Conservation (phyloP, 371 early-diverging fungal species). For the Blastocladiella emersonii region DNA sequence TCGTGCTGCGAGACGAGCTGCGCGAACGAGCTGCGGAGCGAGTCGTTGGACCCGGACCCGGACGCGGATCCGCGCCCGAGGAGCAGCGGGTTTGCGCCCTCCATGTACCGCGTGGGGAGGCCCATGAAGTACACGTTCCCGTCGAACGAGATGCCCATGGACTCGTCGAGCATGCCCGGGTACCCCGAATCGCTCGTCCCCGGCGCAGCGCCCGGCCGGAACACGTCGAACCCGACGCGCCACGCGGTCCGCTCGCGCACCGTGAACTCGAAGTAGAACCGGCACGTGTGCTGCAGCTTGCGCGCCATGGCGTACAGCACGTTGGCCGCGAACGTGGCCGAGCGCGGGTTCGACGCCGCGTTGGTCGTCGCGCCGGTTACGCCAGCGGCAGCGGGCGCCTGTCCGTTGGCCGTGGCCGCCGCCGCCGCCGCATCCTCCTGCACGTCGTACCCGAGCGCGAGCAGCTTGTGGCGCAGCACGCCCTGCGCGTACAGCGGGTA, state of each 20-base stretch:
- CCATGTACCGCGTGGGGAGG: not conserved
- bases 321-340: too few species aligned
- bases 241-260: not conserved
- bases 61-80: too few species aligned
- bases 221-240: not conserved
- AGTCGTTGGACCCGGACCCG: slow-evolving; percentile 13
- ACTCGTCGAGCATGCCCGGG: not conserved
- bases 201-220: not conserved
- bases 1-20: not conserved
- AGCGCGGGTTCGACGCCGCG: too few species aligned
- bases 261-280: not conserved
- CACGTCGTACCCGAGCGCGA: slow-evolving; percentile 21
- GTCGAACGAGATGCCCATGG: not conserved
- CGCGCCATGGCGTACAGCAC: not conserved
- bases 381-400: too few species aligned
- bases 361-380: not conserved
- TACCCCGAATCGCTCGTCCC: not conserved
- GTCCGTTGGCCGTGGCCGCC: not conserved
- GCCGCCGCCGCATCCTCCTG: not conserved
- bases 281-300: not conserved
- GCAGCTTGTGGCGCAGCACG: slow-evolving; percentile 21
- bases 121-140: not conserved
- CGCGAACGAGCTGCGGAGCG: not conserved
- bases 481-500: slow-evolving; percentile 20
- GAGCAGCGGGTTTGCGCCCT: slow-evolving; percentile 10